phyloP scores from a whole-genome alignment of 2,329 filamentous ascomycete species.

The Zymoseptoria crescenta region DNA sequence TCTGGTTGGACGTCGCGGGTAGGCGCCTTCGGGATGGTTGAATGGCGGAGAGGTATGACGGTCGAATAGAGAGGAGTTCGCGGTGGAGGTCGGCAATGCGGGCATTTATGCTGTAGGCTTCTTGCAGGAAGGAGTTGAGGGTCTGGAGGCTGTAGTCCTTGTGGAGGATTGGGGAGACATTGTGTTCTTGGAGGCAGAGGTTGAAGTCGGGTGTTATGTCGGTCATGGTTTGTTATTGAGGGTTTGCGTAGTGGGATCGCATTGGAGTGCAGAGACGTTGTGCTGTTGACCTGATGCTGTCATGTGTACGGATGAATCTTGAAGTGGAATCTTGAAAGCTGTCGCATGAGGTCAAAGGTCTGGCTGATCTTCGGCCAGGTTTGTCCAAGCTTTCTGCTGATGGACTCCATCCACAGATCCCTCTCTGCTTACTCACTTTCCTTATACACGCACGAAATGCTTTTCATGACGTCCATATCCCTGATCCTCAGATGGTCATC shows the following conservation, averaged over 20 bases:
- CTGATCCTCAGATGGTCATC: too few relatives aligned
- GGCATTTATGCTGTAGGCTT: conserved; percentile 89
- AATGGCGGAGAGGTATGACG: conserved; percentile 81
- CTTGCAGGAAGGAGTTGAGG: conserved; percentile 82
- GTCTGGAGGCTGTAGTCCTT: conserved; percentile 33
- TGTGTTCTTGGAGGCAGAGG: conserved; percentile 54
- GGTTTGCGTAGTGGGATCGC: neutral
- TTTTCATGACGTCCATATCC: too few relatives aligned
- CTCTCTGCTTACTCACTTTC: neutral
- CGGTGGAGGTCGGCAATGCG: conserved; percentile 73
- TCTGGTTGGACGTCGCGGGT: conserved; percentile 20
- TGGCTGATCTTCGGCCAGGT: neutral
- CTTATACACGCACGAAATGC: too few relatives aligned
- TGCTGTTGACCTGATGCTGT: too few relatives aligned
- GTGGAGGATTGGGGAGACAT: conserved; percentile 42
- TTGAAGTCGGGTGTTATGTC: conserved; percentile 65
- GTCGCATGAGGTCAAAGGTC: neutral
- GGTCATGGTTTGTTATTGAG: conserved; percentile 24
- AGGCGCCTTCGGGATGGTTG: conserved; percentile 47
- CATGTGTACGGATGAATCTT: neutral
- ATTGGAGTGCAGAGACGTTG: neutral
- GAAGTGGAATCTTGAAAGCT: neutral
- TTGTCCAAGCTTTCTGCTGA: neutral
- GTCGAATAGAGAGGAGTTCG: conserved; percentile 76
- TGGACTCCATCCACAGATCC: neutral